phyloP scores from a whole-genome alignment of 1,284 basidiomycete genomes.

The Ceratobasidium sp. region DNA sequence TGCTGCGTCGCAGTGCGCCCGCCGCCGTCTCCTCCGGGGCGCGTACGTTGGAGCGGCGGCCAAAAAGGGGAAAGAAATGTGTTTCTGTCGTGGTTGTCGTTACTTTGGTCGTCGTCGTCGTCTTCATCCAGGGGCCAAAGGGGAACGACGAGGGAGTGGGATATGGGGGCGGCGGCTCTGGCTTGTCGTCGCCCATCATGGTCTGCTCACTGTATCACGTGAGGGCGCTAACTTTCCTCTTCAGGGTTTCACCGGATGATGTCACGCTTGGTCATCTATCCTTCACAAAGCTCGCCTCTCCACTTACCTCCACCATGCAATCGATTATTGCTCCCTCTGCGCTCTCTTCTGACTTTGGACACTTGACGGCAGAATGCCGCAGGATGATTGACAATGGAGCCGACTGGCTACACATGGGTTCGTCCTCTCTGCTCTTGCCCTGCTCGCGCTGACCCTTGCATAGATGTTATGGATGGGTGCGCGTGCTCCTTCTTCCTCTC shows the following conservation, averaged over 20 bases:
- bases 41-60: constrained; percentile 10
- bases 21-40: background rate
- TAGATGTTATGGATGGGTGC: constrained; percentile 98
- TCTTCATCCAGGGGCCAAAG: constrained; percentile 38
- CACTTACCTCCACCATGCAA: constrained; percentile 66
- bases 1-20: constrained; percentile 6
- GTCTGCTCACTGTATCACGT: constrained; percentile 14
- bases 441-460: constrained; percentile 28
- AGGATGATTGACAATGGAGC: constrained; percentile 93
- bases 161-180: constrained; percentile 40
- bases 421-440: constrained; percentile 53
- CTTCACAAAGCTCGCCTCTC: constrained; percentile 17
- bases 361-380: constrained; percentile 91
- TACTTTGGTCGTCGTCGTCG: constrained; percentile 37
- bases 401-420: constrained; percentile 97
- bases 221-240: background rate
- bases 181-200: constrained; percentile 35
- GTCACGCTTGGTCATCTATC: background rate
- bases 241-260: background rate
- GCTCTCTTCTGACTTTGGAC: constrained; percentile 94
- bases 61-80: constrained; percentile 42
- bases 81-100: constrained; percentile 41
- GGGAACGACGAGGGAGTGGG: background rate
- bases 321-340: constrained; percentile 93
- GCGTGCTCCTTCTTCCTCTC: constrained; percentile 15